phyloP scores from a whole-genome alignment of 1,139 yeast species.

The Blastobotrys malaysiensis region DNA sequence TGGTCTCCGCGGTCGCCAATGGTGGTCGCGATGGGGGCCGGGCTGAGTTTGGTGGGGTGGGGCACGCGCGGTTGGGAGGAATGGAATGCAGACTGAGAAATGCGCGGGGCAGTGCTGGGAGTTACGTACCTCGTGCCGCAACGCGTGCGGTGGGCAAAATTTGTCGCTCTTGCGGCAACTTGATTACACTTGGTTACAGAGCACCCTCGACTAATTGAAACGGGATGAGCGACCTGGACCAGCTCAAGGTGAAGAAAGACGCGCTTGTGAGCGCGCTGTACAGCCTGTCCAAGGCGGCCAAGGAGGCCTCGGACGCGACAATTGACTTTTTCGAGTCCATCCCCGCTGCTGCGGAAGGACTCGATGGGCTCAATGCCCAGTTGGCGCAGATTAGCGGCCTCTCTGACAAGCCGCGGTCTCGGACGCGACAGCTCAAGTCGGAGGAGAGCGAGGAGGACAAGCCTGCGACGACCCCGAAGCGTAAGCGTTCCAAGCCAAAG shows the following conservation, averaged over 20 bases:
- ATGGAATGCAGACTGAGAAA: background rate
- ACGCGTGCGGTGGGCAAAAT: background rate
- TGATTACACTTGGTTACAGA: background rate
- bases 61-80: background rate
- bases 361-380: conserved; percentile 10
- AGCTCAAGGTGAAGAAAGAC: conserved; percentile 21
- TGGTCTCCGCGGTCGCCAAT: no score
- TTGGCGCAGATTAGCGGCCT: conserved; percentile 6
- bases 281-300: conserved; percentile 75
- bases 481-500: conserved; percentile 43
- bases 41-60: background rate
- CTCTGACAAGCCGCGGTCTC: conserved; percentile 1
- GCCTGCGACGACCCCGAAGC: conserved; percentile 38
- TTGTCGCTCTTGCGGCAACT: background rate
- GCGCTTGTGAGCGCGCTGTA: conserved; percentile 66
- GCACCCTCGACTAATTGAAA: no score
- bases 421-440: background rate
- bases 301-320: conserved; percentile 72
- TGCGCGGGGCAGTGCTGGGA: background rate
- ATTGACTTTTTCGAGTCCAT: conserved; percentile 59
- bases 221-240: background rate
- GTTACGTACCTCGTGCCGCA: background rate
- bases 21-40: no score
- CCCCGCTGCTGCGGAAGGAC: conserved; percentile 21
- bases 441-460: conserved; percentile 9